phyloP scores from a whole-genome alignment of 2,329 filamentous ascomycete genomes.

The Exophiala sp. region DNA sequence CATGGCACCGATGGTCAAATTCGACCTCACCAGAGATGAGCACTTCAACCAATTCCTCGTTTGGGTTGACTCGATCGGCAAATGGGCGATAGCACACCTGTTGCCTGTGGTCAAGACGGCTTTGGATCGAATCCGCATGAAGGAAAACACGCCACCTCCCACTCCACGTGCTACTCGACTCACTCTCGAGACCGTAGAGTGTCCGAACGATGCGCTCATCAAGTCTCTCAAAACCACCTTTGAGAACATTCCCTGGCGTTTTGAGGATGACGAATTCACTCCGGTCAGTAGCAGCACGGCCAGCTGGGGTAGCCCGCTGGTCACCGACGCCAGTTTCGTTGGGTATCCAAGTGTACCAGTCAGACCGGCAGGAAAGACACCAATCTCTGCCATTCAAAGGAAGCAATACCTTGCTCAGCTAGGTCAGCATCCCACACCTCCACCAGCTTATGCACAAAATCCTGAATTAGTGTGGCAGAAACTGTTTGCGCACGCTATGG shows the following conservation, averaged over 20 bases:
- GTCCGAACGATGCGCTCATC: slow-evolving; percentile 19
- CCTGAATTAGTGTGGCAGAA: slow-evolving; percentile 25
- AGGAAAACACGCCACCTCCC: slow-evolving; percentile 18
- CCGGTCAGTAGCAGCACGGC: slow-evolving; percentile 27
- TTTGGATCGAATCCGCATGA: slow-evolving; percentile 14
- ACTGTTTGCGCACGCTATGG: slow-evolving; percentile 24
- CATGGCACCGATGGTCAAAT: slow-evolving; percentile 28
- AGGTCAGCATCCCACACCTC: slow-evolving; percentile 10
- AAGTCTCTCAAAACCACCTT: slow-evolving; percentile 24
- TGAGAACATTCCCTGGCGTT: slow-evolving; percentile 25
- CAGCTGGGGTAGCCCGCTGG: slow-evolving; percentile 27
- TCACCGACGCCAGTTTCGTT: too few relatives aligned
- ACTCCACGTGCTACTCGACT: slow-evolving; percentile 16
- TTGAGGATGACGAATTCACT: slow-evolving; percentile 25
- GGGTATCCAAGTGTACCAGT: too few relatives aligned
- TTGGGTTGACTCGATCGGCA: slow-evolving; percentile 26
- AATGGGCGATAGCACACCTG: slow-evolving; percentile 23
- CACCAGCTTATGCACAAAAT: slow-evolving; percentile 19
- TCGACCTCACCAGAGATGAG: slow-evolving; percentile 25
- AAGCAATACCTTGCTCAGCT: slow-evolving; percentile 12
- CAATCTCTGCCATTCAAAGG: slow-evolving; percentile 12
- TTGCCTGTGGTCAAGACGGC: slow-evolving; percentile 25
- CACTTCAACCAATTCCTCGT: slow-evolving; percentile 26
- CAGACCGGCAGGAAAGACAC: too few relatives aligned
- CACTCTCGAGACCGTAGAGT: slow-evolving; percentile 14